Base-by-base conservation (phyloP, 768 basidiomycete genomes). In the Hortiboletus flavorubellus region DNA sequence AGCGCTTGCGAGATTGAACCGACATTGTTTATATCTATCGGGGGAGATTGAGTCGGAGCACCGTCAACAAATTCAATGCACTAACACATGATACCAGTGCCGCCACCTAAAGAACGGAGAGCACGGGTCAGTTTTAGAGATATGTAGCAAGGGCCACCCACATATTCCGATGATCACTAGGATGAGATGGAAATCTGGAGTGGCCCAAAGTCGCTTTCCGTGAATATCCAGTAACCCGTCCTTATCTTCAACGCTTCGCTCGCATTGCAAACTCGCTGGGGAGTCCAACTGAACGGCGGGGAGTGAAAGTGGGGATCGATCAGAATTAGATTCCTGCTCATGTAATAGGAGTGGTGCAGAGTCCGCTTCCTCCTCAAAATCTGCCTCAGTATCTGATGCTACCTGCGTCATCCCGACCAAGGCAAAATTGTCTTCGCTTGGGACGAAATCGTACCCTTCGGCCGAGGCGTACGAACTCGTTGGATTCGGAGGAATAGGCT, bases 11-110 rank as follows among this genome's bases (percentile, higher is more conserved):
- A 78, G 56, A 91, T 86, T 2, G 85, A 81, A 15, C 91, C 89
- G n/a, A 87, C 89, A 58, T 93, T 93, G 68, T 92, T 93, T 71
- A 93, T 93, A 64, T 85, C 87, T 88, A 52, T 26, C 16, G 21
- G 33, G 23, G 40, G 26, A 56, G 41, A 58, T 53, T 57, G 40
- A 46, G 51, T 26, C 10, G 1, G 12, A 29, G 37, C 4, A 16
- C 3, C 16, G 21, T 31, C 3, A 8, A 16, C 10, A 4, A 39
- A 38, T 15, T 42, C n/a, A 18, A 33, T 51, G 11, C 10, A 68
- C 83, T 45, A 61, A 86, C 85, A 91, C 85, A 89, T 90, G 38
- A 91, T 54, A 4, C 89, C 89, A 10, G 83, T 87, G 9, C 89
- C 89, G 52, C 83, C 81, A 59, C 89, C 86, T 86, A 52, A 3